A percentile compares a stretch with the other conserved stretches of the same genome.
Evolutionary conservation across 2,329 filamentous ascomycete genomes (phyloP).

Genomic region (Falciphora oryzae): DNA sequence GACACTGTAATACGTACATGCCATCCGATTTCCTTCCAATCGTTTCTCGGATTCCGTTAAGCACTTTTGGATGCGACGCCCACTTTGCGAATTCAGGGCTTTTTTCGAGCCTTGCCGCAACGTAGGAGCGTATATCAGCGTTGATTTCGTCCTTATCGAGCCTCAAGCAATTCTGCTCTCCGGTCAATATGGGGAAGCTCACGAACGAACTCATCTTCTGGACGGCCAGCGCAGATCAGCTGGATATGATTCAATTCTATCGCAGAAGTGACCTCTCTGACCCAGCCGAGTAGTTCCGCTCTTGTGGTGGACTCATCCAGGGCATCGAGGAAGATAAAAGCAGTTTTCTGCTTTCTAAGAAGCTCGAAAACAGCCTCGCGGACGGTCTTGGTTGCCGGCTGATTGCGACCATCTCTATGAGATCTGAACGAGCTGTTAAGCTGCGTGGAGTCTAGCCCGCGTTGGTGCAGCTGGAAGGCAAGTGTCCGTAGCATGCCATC

Average conservation of each 20-base stretch:
- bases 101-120: too few relatives aligned
- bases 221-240: neutral
- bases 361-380: too few relatives aligned
- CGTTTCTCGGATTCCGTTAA: too few relatives aligned
- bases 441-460: neutral
- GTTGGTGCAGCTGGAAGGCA: neutral
- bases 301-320: too few relatives aligned
- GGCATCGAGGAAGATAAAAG: too few relatives aligned
- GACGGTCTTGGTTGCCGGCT: neutral
- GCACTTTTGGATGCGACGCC: too few relatives aligned
- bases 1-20: too few relatives aligned
- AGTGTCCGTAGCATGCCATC: neutral
- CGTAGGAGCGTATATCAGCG: too few relatives aligned
- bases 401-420: neutral
- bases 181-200: neutral
- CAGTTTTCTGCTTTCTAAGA: too few relatives aligned
- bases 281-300: neutral
- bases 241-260: neutral
- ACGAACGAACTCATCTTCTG: neutral
- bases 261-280: neutral
- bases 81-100: too few relatives aligned
- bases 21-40: too few relatives aligned
- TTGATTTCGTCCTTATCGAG: too few relatives aligned
- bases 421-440: neutral
- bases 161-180: neutral